A percentile compares a stretch with the other conserved stretches of the same genome.
Conservation (phyloP, 257 asterid genomes). For the Jacaranda mimosifolia region DNA sequence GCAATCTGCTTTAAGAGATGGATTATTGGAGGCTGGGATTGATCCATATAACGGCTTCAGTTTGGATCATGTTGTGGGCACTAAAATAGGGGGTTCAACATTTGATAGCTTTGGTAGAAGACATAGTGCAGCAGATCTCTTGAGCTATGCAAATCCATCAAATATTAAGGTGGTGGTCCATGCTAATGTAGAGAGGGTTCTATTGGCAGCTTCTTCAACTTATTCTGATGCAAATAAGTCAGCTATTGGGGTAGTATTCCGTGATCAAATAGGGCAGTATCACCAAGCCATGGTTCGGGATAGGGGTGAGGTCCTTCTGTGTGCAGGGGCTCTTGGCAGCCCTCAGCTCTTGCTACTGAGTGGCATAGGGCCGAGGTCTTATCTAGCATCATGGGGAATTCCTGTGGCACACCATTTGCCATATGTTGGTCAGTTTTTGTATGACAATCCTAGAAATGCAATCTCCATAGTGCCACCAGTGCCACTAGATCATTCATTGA, state of each 20-base stretch:
- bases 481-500: too few species aligned
- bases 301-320: constrained; percentile 65
- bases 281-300: constrained; percentile 67
- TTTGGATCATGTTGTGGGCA: constrained; percentile 67
- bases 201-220: constrained; percentile 46
- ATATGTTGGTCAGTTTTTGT: constrained; percentile 65
- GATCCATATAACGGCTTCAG: constrained; percentile 62
- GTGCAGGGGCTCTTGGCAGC: constrained; percentile 80
- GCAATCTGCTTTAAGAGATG: constrained; percentile 72
- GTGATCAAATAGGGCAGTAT: constrained; percentile 51
- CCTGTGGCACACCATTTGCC: constrained; percentile 65
- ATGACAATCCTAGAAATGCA: constrained; percentile 79
- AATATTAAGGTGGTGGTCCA: constrained; percentile 62
- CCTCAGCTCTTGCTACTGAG: constrained; percentile 75
- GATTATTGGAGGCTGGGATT: constrained; percentile 65
- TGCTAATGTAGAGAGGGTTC: constrained; percentile 66
- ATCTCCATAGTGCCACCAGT: constrained; percentile 60
- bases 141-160: constrained; percentile 50
- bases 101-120: constrained; percentile 53
- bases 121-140: too few species aligned
- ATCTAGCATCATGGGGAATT: constrained; percentile 75
- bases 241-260: constrained; percentile 67
- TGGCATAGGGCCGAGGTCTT: constrained; percentile 71
- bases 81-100: constrained; percentile 78
- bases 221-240: constrained; percentile 35